Evolutionary conservation across 2,329 filamentous ascomycete species (phyloP).

Genomic region (Triangularia setosa): DNA sequence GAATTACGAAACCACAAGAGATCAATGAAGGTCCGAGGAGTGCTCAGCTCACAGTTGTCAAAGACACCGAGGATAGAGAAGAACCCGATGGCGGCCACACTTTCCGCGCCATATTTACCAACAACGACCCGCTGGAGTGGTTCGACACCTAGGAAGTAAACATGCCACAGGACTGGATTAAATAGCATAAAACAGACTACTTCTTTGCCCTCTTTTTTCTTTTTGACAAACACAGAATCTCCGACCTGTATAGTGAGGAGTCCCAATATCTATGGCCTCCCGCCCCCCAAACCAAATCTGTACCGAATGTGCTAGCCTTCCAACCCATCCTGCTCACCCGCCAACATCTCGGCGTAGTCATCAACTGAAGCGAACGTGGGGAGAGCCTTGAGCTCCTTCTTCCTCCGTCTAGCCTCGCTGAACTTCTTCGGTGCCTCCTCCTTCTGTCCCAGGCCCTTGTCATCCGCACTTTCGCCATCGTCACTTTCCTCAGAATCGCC

Average conservation of each 20-base stretch:
- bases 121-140: constrained; percentile 49
- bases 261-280: not conserved
- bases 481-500: constrained; percentile 37
- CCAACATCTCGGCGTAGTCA: constrained; percentile 85
- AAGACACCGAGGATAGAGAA: constrained; percentile 43
- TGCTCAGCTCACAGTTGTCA: not conserved
- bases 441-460: constrained; percentile 36
- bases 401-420: constrained; percentile 56
- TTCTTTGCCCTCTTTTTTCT: not conserved
- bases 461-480: constrained; percentile 37
- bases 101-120: constrained; percentile 44
- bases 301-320: constrained; percentile 12
- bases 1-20: too few relatives aligned
- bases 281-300: not conserved
- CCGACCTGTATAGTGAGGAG: not conserved
- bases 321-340: constrained; percentile 59
- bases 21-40: not conserved
- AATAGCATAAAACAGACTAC: not conserved
- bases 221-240: not conserved
- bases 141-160: constrained; percentile 42
- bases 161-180: not conserved
- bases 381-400: constrained; percentile 80
- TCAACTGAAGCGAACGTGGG: constrained; percentile 92
- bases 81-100: constrained; percentile 39
- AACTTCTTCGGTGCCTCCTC: constrained; percentile 34